Evolutionary conservation across 2,329 filamentous ascomycete genomes (phyloP).

Genomic region (Camptophora hylomeconis): DNA sequence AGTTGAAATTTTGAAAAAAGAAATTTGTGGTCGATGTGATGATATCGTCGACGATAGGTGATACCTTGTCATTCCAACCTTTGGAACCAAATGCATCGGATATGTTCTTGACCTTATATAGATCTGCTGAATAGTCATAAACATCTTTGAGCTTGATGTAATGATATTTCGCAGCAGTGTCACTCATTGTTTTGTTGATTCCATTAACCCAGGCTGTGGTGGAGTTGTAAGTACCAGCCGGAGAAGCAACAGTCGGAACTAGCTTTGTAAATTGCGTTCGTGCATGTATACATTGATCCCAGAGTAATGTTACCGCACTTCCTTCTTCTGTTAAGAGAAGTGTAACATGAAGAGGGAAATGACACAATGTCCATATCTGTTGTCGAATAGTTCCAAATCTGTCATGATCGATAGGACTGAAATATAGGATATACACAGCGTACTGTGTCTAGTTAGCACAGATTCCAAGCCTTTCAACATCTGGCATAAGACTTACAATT

Average conservation of each 20-base stretch:
- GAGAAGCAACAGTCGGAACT: neutral
- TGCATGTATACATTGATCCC: constrained; percentile 4
- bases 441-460: constrained; percentile 25
- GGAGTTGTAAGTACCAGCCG: constrained; percentile 1
- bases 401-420: constrained; percentile 40
- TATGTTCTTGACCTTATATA: constrained; percentile 3
- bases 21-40: constrained; percentile 2
- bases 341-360: constrained; percentile 51
- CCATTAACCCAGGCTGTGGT: neutral
- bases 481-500: too few relatives aligned
- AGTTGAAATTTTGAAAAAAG: constrained; percentile 7
- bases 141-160: constrained; percentile 2
- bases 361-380: constrained; percentile 36
- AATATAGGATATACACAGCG: constrained; percentile 52
- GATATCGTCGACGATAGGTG: constrained; percentile 5
- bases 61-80: constrained; percentile 2
- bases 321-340: constrained; percentile 53
- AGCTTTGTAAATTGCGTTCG: neutral
- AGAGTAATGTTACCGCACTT: constrained; percentile 5
- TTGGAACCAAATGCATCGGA: constrained; percentile 2
- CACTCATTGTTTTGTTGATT: constrained; percentile 1
- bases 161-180: constrained; percentile 2
- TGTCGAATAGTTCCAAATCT: constrained; percentile 43
- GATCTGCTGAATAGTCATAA: constrained; percentile 2
- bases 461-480: neutral